phyloP scores from a whole-genome alignment of 345 rosid species.

The Ceriops tagal region DNA sequence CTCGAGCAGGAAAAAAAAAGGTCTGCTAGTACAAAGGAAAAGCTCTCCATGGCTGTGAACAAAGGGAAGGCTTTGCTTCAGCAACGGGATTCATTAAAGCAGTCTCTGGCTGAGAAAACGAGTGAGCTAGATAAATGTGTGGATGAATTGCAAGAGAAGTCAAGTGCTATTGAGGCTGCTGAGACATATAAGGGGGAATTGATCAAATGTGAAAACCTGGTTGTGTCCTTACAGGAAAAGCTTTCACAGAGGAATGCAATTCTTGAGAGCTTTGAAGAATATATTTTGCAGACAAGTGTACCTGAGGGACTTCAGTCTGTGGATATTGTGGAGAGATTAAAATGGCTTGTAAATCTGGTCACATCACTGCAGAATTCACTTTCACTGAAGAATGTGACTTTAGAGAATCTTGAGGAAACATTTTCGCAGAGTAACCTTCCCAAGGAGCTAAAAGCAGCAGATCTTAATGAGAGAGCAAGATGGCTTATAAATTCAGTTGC shows the following conservation, averaged over 20 bases:
- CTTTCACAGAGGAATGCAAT: slow-evolving; percentile 44
- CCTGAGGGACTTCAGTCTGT: slow-evolving; percentile 54
- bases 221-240: slow-evolving; percentile 62
- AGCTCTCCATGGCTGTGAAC: slow-evolving; percentile 92
- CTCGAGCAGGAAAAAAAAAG: slow-evolving; percentile 76
- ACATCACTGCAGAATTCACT: slow-evolving; percentile 18
- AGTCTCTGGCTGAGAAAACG: slow-evolving; percentile 61
- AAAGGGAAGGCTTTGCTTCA: slow-evolving; percentile 95
- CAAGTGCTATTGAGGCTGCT: slow-evolving; percentile 52
- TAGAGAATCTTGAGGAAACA: slow-evolving; percentile 20
- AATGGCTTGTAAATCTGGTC: slow-evolving; percentile 34
- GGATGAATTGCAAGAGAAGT: slow-evolving; percentile 59
- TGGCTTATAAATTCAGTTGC: slow-evolving; percentile 22
- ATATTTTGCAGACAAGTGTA: slow-evolving; percentile 40
- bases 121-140: slow-evolving; percentile 68
- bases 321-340: slow-evolving; percentile 52
- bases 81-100: slow-evolving; percentile 80
- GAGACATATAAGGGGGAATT: slow-evolving; percentile 54
- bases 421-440: slow-evolving; percentile 14
- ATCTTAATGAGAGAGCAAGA: slow-evolving; percentile 18
- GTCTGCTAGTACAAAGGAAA: slow-evolving; percentile 78
- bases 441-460: slow-evolving; percentile 17
- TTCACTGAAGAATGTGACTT: slow-evolving; percentile 7
- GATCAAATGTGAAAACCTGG: slow-evolving; percentile 43
- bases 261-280: slow-evolving; percentile 53